Evolutionary conservation across 768 basidiomycete species (phyloP), one percentile per base, ranked within the genome.

Genomic region (Suillus subalutaceus): DNA sequence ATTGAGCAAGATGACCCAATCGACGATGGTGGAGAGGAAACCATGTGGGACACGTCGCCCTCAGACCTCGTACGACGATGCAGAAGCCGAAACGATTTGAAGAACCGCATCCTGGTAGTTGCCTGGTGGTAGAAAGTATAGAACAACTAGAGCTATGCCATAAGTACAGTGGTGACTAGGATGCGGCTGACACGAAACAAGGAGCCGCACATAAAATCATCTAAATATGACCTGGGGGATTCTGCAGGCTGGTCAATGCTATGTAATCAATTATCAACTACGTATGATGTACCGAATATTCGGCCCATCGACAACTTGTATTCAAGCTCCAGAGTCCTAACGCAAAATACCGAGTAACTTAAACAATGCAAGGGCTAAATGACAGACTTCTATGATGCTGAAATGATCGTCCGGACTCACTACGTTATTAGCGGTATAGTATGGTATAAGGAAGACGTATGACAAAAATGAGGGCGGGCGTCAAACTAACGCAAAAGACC

Each of bases 51-150:
- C 62, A 83, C 79, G 26, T 80, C 79, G 43, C 79, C 68, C 38
- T 82, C 84, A 23, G 85, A 86, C 72, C 79, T 83, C 63, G 83
- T 77, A 66, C 78, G 81, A 70, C 83, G 82, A 68, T 85, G 81
- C 32, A 83, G 80, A 35, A 84, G 75, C 67, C 75, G 77, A 71
- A 80, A 79, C 26, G 77, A 73, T 66, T 78, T 80, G 78, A 84
- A 83, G 70, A 84, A 82, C 6, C 79, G 80, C 84, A 85, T 85
- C 65, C 60, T 63, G 59, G 60, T 38, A 38, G 57, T 59, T 26
- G 4, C 65, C 63, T 63, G 53, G 62, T 38, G 38, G 38, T 59
- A 59, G 16, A 10, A 38, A 15, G 37, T 37, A 23, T 58, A 23
- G n/a, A 38, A 37, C 35, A 35, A 7, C 18, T 35, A 56, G 32